These are phyloP conservation scores for Uronychia binucleata DNA, from an alignment of 73 alveolate species.

Conservation along the genomic window DNA sequence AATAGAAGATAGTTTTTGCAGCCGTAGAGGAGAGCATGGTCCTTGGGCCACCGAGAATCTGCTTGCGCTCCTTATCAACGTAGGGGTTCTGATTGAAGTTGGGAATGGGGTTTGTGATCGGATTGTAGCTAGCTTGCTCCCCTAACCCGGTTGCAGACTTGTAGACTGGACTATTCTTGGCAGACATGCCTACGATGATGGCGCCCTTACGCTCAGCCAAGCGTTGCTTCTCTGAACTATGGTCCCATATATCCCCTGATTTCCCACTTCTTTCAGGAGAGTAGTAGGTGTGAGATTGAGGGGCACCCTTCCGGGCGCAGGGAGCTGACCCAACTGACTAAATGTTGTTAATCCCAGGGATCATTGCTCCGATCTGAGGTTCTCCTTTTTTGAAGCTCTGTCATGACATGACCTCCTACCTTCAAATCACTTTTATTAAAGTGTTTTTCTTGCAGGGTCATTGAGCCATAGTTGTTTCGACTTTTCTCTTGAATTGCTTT, in stretches of 20 bases:
- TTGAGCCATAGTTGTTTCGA: slow-evolving; percentile 34
- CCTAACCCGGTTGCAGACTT: not conserved
- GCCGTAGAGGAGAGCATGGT: not conserved
- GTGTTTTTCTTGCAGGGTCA: slow-evolving; percentile 51
- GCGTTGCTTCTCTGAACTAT: not conserved
- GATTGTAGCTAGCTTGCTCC: not conserved
- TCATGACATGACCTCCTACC: not conserved
- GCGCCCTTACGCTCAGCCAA: not conserved
- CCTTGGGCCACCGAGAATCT: not conserved
- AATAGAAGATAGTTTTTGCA: too few relatives aligned
- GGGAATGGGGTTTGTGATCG: not conserved
- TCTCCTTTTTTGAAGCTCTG: not conserved
- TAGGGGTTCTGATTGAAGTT: not conserved
- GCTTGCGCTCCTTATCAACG: not conserved
- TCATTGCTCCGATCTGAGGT: not conserved
- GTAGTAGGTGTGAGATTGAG: not conserved
- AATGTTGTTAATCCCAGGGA: slow-evolving; percentile 34
- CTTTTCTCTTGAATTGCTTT: slow-evolving; percentile 24
- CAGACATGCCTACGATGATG: not conserved
- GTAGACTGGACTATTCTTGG: not conserved
- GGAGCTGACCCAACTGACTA: slow-evolving; percentile 33
- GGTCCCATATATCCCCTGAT: not conserved
- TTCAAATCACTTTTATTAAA: slow-evolving; percentile 35
- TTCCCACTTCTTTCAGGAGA: not conserved
- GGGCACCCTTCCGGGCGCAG: not conserved